Evolutionary conservation across 306 rosid genomes (phyloP), one percentile per base, ranked within the genome.

Genomic region (Lathyrus aphaca): DNA sequence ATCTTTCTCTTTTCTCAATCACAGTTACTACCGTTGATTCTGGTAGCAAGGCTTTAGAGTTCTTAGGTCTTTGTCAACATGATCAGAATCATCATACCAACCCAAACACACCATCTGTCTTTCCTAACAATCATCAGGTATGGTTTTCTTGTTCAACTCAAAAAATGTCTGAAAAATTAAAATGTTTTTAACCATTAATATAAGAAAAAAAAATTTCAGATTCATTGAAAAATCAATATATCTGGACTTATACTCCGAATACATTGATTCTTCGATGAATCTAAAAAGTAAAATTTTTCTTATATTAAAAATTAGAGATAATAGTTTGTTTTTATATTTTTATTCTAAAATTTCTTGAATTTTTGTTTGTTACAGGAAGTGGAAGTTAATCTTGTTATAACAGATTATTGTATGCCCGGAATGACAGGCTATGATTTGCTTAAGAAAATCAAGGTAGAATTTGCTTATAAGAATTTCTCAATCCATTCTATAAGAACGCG

Each of bases 361-460:
- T 50, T 72, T 61, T 71, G 44, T 77, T 70, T 56, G 70, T 72
- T 67, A 5, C 75, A 93, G 98, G 94, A 81, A 65, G 88, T 82
- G 83, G 91, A 82, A 69, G 98, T 89, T 83, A 93, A 93, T 78
- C 97, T 93, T 79, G 82, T 93, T 16, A 93, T 93, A 42, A 93
- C 97, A 27, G 96, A 93, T 58, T 93, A 93, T 81, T 90, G 98
- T 73, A 93, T 93, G 98, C 98, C 98, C 66, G 98, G 91, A 60
- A 93, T 93, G 98, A 93, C 97, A 69, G 96, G 98, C 82, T 93
- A 86, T 85, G 98, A 93, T 82, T 80, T 93, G 77, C 92, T 93
- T 59, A 93, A 83, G 81, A 93, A 85, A 82, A 90, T 93, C 80
- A 93, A 93, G 91, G 98, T 93, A 23, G 38, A 32, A 32, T 32